Evolutionary conservation across 2,329 filamentous ascomycete genomes (phyloP).

Genomic region (Xylariaceae sp.): DNA sequence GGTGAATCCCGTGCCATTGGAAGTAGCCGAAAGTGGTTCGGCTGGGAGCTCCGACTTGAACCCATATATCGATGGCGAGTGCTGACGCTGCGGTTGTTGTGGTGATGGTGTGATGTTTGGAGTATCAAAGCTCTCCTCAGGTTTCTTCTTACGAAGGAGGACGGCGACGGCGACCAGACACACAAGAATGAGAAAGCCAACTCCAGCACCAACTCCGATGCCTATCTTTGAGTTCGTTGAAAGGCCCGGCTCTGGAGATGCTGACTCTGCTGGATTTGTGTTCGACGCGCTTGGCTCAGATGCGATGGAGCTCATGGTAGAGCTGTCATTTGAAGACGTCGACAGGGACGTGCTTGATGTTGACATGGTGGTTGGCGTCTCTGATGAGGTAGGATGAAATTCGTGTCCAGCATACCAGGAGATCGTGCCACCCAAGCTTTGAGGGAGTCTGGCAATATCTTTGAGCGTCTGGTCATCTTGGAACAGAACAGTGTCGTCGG

Average conservation of each 20-base stretch:
- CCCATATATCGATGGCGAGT: constrained; percentile 1
- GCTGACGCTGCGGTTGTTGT: not conserved
- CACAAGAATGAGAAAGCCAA: constrained; percentile 5
- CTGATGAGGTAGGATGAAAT: constrained; percentile 1
- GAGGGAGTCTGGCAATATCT: constrained; percentile 15
- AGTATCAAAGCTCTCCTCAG: not conserved
- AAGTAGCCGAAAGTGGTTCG: constrained; percentile 4
- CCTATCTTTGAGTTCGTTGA: constrained; percentile 10
- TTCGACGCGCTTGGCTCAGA: not conserved
- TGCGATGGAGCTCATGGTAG: not conserved
- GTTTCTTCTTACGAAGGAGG: constrained; percentile 5
- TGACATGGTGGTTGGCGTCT: not conserved
- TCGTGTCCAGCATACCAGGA: constrained; percentile 13
- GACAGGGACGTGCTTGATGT: not conserved
- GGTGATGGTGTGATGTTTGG: not conserved
- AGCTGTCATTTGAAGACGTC: not conserved
- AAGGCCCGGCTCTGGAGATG: not conserved
- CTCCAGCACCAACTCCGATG: constrained; percentile 10
- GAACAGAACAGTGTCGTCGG: constrained; percentile 8
- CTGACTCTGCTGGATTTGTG: not conserved
- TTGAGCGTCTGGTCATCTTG: constrained; percentile 10
- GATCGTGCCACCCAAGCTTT: constrained; percentile 7
- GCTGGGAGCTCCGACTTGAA: constrained; percentile 17
- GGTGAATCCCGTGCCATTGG: not conserved
- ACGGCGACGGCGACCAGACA: constrained; percentile 5